Conservation (phyloP, 139 green algal species). For the Micromonas commoda region DNA sequence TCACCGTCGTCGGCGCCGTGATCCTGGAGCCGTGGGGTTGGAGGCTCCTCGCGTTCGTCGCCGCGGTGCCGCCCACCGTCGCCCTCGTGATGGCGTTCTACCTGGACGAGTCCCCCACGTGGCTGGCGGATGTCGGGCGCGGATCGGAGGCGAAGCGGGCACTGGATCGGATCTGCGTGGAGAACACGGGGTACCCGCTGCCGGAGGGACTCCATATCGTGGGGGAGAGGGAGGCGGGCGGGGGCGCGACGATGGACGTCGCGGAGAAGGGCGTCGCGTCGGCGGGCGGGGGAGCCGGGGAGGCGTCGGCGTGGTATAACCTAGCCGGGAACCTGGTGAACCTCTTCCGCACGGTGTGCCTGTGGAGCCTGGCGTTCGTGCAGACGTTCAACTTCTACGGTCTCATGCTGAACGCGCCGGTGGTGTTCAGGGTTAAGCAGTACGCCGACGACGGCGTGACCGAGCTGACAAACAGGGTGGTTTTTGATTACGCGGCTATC, state of each 20-base stretch:
- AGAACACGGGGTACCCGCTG: neutral
- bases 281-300: neutral
- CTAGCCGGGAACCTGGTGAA: neutral
- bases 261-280: neutral
- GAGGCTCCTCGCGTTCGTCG: neutral
- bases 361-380: constrained; percentile 8
- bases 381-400: constrained; percentile 22
- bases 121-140: neutral
- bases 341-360: neutral
- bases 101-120: constrained; percentile 8
- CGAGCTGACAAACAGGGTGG: neutral
- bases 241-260: neutral
- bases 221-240: neutral
- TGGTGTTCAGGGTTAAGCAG: neutral
- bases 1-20: neutral
- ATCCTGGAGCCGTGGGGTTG: constrained; percentile 4
- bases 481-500: neutral
- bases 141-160: neutral
- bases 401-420: neutral
- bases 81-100: neutral
- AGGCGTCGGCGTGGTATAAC: neutral
- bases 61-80: neutral
- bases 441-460: neutral
- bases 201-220: neutral
- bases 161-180: neutral